Conservation (phyloP, 1,284 basidiomycete species). For the Hymenochaete sp. region DNA sequence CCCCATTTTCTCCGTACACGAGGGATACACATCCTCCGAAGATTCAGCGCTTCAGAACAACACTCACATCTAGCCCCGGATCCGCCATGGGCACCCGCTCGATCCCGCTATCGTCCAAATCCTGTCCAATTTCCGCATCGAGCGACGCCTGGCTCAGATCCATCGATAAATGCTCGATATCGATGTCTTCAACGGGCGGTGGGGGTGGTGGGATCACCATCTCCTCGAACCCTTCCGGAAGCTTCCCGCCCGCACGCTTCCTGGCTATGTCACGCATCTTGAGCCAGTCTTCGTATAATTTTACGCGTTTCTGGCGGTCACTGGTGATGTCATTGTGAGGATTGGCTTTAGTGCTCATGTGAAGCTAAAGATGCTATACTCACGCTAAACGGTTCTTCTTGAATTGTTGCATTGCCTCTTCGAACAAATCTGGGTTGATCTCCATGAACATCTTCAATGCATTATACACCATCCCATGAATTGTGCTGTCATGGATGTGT, state of each 20-base stretch:
- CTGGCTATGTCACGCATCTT: constrained; percentile 67
- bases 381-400: constrained; percentile 82
- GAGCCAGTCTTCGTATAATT: constrained; percentile 80
- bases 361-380: constrained; percentile 27
- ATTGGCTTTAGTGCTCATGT: constrained; percentile 14
- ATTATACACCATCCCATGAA: constrained; percentile 99
- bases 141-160: constrained; percentile 81
- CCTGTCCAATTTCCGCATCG: constrained; percentile 62
- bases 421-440: constrained; percentile 94
- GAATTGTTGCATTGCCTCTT: constrained; percentile 90
- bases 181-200: constrained; percentile 69
- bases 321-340: constrained; percentile 32
- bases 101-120: constrained; percentile 74
- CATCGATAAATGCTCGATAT: constrained; percentile 79
- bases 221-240: constrained; percentile 58
- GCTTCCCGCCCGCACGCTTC: constrained; percentile 56
- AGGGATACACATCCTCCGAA: background rate
- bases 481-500: constrained; percentile 55
- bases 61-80: constrained; percentile 75
- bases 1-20: too few species aligned
- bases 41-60: too few species aligned
- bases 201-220: constrained; percentile 65
- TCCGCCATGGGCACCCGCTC: constrained; percentile 86
- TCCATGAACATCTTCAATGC: constrained; percentile 99
- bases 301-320: constrained; percentile 74